phyloP scores from a whole-genome alignment of 768 basidiomycete genomes.

The Tricholoma terreum region DNA sequence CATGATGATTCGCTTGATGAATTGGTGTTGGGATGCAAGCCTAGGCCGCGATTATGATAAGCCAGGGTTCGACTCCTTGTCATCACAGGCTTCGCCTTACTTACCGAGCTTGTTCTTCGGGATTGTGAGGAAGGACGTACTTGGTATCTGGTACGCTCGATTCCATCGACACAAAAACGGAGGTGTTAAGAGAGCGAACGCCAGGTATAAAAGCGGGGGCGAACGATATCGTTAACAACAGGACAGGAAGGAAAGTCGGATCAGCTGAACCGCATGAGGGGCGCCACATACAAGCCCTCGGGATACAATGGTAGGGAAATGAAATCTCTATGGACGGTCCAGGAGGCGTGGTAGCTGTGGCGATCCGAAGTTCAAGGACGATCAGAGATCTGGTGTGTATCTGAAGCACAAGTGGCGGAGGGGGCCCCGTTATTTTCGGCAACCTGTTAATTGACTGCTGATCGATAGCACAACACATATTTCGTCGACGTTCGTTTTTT shows the following conservation, averaged over 20 bases:
- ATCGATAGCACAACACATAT: no score
- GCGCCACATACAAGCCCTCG: neutral
- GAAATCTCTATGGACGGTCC: neutral
- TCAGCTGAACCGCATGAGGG: neutral
- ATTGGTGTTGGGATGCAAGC: neutral
- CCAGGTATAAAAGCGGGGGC: neutral
- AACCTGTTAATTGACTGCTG: no score
- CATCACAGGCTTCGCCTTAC: neutral
- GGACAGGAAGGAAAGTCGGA: neutral
- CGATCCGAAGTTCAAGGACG: no score
- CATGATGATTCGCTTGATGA: neutral
- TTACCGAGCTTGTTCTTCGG: neutral
- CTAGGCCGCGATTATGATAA: neutral
- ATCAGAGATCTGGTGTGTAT: no score
- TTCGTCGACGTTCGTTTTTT: no score
- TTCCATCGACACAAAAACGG: neutral
- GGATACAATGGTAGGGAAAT: neutral
- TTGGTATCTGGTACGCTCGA: neutral
- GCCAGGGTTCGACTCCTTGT: neutral
- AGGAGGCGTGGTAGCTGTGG: no score
- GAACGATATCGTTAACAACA: neutral
- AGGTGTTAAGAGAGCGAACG: neutral
- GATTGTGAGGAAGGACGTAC: neutral
- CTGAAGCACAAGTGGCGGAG: no score
- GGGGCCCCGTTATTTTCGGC: no score